Evolutionary conservation across 495 filamentous ascomycete genomes (phyloP).

Genomic region (Jackrogersella minutella): DNA sequence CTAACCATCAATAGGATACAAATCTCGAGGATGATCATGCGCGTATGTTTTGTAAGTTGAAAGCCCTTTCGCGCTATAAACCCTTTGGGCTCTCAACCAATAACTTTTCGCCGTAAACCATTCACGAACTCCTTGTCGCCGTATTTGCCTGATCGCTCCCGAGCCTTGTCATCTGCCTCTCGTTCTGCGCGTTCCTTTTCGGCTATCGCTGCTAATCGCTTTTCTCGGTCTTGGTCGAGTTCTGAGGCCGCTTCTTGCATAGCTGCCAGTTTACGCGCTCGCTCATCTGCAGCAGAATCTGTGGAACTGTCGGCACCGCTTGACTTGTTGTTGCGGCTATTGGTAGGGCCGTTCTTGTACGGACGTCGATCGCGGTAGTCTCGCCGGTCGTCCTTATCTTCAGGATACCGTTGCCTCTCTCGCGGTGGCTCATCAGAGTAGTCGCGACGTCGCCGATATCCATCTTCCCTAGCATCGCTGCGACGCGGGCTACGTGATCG

Average conservation of each 20-base stretch:
- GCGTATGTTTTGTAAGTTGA: background rate
- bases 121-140: conserved; percentile 70
- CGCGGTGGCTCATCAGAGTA: conserved; percentile 38
- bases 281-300: conserved; percentile 58
- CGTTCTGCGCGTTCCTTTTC: conserved; percentile 68
- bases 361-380: conserved; percentile 25
- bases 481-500: conserved; percentile 47
- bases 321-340: conserved; percentile 1
- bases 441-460: conserved; percentile 39
- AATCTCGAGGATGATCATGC: background rate
- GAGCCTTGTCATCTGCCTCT: conserved; percentile 68
- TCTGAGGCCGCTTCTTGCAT: conserved; percentile 89
- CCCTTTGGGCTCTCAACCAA: conserved; percentile 13
- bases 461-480: conserved; percentile 39
- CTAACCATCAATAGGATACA: background rate
- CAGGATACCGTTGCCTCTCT: conserved; percentile 22
- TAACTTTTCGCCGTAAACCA: conserved; percentile 61
- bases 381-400: conserved; percentile 15
- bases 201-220: conserved; percentile 72
- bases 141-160: conserved; percentile 64
- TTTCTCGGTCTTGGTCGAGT: conserved; percentile 76
- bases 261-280: conserved; percentile 74
- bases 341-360: conserved; percentile 26
- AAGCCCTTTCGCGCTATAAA: background rate
- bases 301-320: conserved; percentile 12